phyloP scores from a whole-genome alignment of 805 yeast genomes.

The Candida saitoana region DNA sequence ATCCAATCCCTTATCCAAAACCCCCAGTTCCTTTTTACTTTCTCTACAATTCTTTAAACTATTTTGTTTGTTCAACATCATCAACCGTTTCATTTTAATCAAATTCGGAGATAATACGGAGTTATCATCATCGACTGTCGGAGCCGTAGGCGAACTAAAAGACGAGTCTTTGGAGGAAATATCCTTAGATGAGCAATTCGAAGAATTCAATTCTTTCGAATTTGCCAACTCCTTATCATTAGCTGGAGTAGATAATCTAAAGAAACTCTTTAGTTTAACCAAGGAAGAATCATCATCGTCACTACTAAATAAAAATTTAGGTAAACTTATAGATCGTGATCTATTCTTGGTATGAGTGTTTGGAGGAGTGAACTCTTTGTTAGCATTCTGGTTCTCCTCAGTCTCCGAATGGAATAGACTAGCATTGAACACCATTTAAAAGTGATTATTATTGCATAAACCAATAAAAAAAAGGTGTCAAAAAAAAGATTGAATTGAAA shows the following conservation, averaged over 20 bases:
- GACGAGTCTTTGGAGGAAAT: constrained; percentile 1
- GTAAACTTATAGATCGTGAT: constrained; percentile 22
- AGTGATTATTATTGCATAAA: not conserved
- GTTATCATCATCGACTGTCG: not conserved
- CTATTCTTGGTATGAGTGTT: constrained; percentile 5
- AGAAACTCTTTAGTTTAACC: constrained; percentile 1
- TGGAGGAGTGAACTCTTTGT: not conserved
- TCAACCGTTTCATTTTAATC: constrained; percentile 3
- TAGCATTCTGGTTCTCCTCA: not conserved
- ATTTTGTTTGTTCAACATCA: constrained; percentile 7
- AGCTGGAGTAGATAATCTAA: not conserved
- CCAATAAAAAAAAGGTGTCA: not conserved
- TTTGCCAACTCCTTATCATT: not conserved
- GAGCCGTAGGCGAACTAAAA: not conserved
- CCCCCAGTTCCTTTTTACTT: not conserved
- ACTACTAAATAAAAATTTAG: constrained; percentile 22
- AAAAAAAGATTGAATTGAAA: not conserved
- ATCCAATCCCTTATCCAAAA: not conserved
- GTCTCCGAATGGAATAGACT: not conserved
- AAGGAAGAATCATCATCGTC: constrained; percentile 6
- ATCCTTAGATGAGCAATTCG: not conserved
- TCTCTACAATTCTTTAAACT: constrained; percentile 5
- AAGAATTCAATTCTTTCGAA: not conserved
- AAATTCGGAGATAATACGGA: not conserved
- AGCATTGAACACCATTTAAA: not conserved